These are phyloP conservation scores for Periconia macrospinosa DNA, from an alignment of 2,329 filamentous ascomycete genomes.

Conservation along the genomic window DNA sequence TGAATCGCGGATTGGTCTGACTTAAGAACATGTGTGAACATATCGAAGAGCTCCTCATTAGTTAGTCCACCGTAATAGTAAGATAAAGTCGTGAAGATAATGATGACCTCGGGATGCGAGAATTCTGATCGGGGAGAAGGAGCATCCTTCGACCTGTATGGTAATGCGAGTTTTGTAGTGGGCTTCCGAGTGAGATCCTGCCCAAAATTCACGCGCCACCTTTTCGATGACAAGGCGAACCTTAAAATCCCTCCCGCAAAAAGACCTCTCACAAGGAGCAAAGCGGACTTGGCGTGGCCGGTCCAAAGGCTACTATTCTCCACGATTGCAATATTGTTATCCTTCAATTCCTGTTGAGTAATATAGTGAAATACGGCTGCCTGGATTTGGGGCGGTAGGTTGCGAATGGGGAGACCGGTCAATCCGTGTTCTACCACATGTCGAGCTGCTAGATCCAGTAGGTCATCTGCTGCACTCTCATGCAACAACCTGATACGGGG, in stretches of 20 bases:
- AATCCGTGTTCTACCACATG: neutral
- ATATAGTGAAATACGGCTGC: slow-evolving; percentile 32
- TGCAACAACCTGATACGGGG: slow-evolving; percentile 22
- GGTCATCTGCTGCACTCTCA: slow-evolving; percentile 29
- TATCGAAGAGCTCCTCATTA: slow-evolving; percentile 52
- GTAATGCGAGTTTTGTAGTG: slow-evolving; percentile 57
- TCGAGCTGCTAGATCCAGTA: neutral
- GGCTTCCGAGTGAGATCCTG: slow-evolving; percentile 53
- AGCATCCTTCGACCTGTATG: slow-evolving; percentile 66
- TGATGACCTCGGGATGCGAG: slow-evolving; percentile 67
- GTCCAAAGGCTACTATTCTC: slow-evolving; percentile 40
- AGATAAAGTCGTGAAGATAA: slow-evolving; percentile 64
- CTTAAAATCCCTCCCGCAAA: slow-evolving; percentile 58
- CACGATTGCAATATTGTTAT: slow-evolving; percentile 36
- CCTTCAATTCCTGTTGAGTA: slow-evolving; percentile 43
- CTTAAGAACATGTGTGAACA: slow-evolving; percentile 51
- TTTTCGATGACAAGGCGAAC: slow-evolving; percentile 59
- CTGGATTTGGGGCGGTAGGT: slow-evolving; percentile 40
- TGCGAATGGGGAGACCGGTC: neutral
- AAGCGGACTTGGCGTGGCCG: slow-evolving; percentile 27
- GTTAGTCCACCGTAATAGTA: slow-evolving; percentile 67
- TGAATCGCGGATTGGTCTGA: slow-evolving; percentile 57
- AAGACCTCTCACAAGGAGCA: slow-evolving; percentile 59
- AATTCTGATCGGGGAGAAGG: slow-evolving; percentile 66
- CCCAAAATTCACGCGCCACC: slow-evolving; percentile 69